These are phyloP conservation scores for Hortiboletus rubellus DNA, from an alignment of 1,284 basidiomycete species.

Conservation along the genomic window DNA sequence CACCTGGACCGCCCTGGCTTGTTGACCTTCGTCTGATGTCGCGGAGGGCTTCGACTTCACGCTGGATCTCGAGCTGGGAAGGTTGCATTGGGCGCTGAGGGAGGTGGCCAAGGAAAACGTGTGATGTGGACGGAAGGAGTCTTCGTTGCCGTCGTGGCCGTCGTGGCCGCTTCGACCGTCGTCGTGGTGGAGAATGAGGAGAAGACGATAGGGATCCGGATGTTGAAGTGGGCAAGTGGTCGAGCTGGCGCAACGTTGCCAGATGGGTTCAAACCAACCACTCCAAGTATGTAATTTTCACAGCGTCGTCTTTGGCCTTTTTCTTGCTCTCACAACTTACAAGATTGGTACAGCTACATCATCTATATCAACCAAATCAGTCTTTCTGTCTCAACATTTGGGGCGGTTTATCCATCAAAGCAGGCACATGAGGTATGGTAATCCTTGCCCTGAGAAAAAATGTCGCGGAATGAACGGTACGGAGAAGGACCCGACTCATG, in stretches of 20 bases:
- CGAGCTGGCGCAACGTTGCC: not conserved
- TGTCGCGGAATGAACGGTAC: not conserved
- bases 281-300: slow-evolving; percentile 11
- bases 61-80: slow-evolving; percentile 81
- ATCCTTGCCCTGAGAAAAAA: slow-evolving; percentile 6
- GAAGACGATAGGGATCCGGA: not conserved
- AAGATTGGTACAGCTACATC: slow-evolving; percentile 15
- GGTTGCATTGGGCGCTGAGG: slow-evolving; percentile 53
- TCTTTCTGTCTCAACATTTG: slow-evolving; percentile 12
- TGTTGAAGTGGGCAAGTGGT: not conserved
- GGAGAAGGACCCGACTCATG: not conserved
- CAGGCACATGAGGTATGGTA: slow-evolving; percentile 10
- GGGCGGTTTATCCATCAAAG: slow-evolving; percentile 5
- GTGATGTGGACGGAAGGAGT: slow-evolving; percentile 6
- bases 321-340: slow-evolving; percentile 2
- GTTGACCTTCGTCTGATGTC: slow-evolving; percentile 81
- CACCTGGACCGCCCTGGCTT: slow-evolving; percentile 68
- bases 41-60: slow-evolving; percentile 82
- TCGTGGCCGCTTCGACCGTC: not conserved
- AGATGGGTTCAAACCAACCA: slow-evolving; percentile 1
- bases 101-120: slow-evolving; percentile 9
- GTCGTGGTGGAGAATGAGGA: not conserved
- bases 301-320: not conserved
- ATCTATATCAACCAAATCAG: slow-evolving; percentile 22
- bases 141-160: slow-evolving; percentile 10